Percentiles rank a stretch among this genome's conserved stretches.
phyloP scores from a whole-genome alignment of 2,329 filamentous ascomycete species.

The Cytospora paraplurivora region DNA sequence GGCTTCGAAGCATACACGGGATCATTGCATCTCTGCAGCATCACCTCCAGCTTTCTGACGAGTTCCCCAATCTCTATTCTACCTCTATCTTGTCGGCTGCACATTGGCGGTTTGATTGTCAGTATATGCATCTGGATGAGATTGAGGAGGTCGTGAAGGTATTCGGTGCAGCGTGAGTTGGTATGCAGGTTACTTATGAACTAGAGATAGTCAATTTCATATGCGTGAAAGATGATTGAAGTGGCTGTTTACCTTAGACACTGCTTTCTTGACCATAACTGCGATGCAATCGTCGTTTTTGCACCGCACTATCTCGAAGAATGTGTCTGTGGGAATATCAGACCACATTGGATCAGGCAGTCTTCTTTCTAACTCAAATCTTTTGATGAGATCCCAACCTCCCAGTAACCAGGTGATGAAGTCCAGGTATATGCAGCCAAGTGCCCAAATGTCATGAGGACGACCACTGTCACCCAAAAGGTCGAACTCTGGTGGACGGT shows the following conservation, averaged over 20 bases:
- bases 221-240: fast-evolving
- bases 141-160: slow-evolving; percentile 10
- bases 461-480: background rate
- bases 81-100: background rate
- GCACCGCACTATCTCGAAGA: slow-evolving; percentile 2
- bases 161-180: background rate
- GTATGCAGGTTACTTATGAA: slow-evolving; percentile 1
- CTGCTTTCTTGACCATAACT: background rate
- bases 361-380: background rate
- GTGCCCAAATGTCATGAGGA: slow-evolving; percentile 13
- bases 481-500: slow-evolving; percentile 12
- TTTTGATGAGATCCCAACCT: background rate
- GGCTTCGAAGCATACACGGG: background rate
- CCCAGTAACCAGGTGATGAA: slow-evolving; percentile 17
- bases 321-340: slow-evolving; percentile 4
- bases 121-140: slow-evolving; percentile 2
- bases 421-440: slow-evolving; percentile 6
- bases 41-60: background rate
- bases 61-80: background rate
- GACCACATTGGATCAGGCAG: slow-evolving; percentile 2
- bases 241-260: background rate
- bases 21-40: background rate
- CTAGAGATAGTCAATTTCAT: background rate
- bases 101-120: background rate
- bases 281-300: background rate